These are phyloP conservation scores for Aureobasidium subglaciale DNA, from an alignment of 2,329 filamentous ascomycete species.

Conservation along the genomic window DNA sequence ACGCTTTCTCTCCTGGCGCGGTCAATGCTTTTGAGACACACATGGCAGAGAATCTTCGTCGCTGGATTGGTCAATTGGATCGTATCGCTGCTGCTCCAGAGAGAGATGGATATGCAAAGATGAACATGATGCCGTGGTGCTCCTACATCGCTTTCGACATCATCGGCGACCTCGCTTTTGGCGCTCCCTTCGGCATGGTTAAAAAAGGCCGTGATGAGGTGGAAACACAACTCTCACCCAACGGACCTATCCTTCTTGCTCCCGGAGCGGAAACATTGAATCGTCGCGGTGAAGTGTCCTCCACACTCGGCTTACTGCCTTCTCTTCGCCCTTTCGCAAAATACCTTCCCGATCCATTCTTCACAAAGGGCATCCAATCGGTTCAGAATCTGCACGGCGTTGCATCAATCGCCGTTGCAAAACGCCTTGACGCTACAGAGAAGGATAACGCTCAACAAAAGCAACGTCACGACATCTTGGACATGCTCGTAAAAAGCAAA, in stretches of 20 bases:
- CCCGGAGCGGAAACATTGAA: constrained; percentile 21
- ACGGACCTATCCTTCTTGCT: constrained; percentile 20
- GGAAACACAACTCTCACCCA: constrained; percentile 19
- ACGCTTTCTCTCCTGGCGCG: constrained; percentile 29
- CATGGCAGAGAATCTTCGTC: constrained; percentile 25
- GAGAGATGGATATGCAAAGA: constrained; percentile 15
- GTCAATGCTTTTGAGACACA: constrained; percentile 29
- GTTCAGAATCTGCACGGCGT: constrained; percentile 22
- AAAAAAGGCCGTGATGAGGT: constrained; percentile 21
- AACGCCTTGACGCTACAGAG: constrained; percentile 20
- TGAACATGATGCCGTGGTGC: constrained; percentile 24
- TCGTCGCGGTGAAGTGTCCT: constrained; percentile 21
- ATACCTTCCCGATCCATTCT: constrained; percentile 24
- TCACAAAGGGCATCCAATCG: constrained; percentile 21
- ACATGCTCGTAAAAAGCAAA: constrained; percentile 26
- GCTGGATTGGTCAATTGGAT: constrained; percentile 21
- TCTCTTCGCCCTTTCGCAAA: constrained; percentile 19
- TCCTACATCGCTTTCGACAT: constrained; percentile 23
- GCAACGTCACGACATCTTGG: constrained; percentile 27
- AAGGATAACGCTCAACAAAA: constrained; percentile 5
- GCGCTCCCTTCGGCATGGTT: constrained; percentile 24
- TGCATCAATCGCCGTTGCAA: constrained; percentile 26
- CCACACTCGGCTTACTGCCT: constrained; percentile 13
- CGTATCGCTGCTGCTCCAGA: constrained; percentile 18
- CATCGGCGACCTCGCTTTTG: constrained; percentile 23